These are phyloP conservation scores for Globisporangium barbulae DNA, from an alignment of 352 stramenopile species.

Conservation along the genomic window DNA sequence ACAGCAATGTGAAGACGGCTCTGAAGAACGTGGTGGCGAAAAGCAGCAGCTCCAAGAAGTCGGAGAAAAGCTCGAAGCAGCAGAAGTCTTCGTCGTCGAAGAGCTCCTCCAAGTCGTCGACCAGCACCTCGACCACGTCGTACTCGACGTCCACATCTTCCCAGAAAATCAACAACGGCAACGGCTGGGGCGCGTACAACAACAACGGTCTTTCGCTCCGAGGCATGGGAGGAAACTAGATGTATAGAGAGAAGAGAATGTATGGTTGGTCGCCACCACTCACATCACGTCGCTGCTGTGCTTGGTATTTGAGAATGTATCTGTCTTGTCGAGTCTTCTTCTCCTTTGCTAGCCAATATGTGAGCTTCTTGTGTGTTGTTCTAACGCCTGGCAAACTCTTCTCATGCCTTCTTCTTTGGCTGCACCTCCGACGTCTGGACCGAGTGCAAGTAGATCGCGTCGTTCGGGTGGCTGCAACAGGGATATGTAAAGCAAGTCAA, in stretches of 20 bases:
- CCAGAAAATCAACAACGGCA: conserved; percentile 2
- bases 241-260: conserved; percentile 10
- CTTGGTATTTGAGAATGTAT: conserved; percentile 7
- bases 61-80: not conserved
- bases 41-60: not conserved
- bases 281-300: not conserved
- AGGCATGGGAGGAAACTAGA: conserved; percentile 6
- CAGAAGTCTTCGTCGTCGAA: not conserved
- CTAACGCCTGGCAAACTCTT: conserved; percentile 9
- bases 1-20: conserved; percentile 6
- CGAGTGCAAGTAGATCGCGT: conserved; percentile 92
- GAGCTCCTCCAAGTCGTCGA: not conserved
- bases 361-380: not conserved
- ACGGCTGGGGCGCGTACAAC: conserved; percentile 9
- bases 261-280: not conserved
- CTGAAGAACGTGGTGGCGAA: conserved; percentile 4
- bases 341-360: not conserved
- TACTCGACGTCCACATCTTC: not conserved
- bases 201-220: conserved; percentile 13
- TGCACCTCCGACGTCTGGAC: conserved; percentile 88
- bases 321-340: conserved; percentile 9
- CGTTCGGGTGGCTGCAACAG: conserved; percentile 80
- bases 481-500: conserved; percentile 8
- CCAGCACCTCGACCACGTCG: not conserved
- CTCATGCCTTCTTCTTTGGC: conserved; percentile 57